These are phyloP conservation scores for Phoma sp. DNA, from an alignment of 2,329 filamentous ascomycete genomes.

Conservation along the genomic window DNA sequence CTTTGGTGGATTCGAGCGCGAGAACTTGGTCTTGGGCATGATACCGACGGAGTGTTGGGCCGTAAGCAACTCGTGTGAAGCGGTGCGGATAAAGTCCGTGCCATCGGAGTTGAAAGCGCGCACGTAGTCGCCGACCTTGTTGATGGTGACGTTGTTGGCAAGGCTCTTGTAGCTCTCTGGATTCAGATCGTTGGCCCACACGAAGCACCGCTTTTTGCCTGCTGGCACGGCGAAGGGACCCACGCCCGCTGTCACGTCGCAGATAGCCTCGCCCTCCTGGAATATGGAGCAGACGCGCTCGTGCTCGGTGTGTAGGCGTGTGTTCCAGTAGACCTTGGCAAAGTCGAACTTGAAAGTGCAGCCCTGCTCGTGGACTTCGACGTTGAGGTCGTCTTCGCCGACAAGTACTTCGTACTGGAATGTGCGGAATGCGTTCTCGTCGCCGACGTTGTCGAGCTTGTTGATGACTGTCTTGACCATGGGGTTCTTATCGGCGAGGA, in stretches of 20 bases:
- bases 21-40: conserved; percentile 42
- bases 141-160: conserved; percentile 70
- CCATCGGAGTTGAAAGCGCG: conserved; percentile 83
- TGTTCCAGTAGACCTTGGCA: conserved; percentile 98
- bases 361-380: conserved; percentile 79
- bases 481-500: conserved; percentile 89
- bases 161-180: conserved; percentile 82
- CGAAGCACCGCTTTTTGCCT: conserved; percentile 86
- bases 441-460: conserved; percentile 88
- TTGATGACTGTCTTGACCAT: conserved; percentile 89
- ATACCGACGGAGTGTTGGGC: conserved; percentile 59
- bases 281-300: conserved; percentile 78
- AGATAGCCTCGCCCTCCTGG: conserved; percentile 83
- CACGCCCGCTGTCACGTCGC: conserved; percentile 96
- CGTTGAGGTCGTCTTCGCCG: conserved; percentile 81
- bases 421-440: conserved; percentile 84
- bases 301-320: conserved; percentile 87
- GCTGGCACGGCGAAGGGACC: conserved; percentile 94
- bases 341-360: conserved; percentile 95
- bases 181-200: conserved; percentile 97
- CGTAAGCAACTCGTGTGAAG: conserved; percentile 63
- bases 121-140: conserved; percentile 79
- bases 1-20: conserved; percentile 29
- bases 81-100: conserved; percentile 75
- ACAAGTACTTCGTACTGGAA: conserved; percentile 91